phyloP scores from a whole-genome alignment of 352 stramenopile species.

The Phytophthora pini region DNA sequence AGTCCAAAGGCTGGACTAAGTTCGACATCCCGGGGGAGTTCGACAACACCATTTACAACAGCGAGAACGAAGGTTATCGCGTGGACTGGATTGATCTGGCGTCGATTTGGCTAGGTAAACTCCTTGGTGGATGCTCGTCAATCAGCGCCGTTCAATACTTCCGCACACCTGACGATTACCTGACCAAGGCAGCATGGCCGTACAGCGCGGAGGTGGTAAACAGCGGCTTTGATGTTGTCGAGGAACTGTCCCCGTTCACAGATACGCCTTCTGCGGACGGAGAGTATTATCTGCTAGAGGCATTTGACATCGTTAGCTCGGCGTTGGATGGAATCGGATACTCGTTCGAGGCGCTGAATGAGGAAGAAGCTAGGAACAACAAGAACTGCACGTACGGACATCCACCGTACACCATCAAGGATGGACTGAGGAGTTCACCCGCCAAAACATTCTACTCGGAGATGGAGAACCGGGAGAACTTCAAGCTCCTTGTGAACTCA shows the following conservation, averaged over 20 bases:
- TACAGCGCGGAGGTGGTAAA: constrained; percentile 63
- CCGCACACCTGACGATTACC: constrained; percentile 59
- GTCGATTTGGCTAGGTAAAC: constrained; percentile 69
- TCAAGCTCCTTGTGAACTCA: constrained; percentile 52
- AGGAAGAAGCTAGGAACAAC: constrained; percentile 46
- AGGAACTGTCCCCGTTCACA: constrained; percentile 49
- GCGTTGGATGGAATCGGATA: constrained; percentile 43
- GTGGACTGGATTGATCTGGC: constrained; percentile 49
- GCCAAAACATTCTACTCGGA: constrained; percentile 62
- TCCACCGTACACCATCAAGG: constrained; percentile 59
- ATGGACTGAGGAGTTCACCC: constrained; percentile 52
- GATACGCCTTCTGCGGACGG: constrained; percentile 55
- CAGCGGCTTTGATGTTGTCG: constrained; percentile 55
- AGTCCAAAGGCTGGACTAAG: constrained; percentile 33
- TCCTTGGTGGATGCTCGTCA: constrained; percentile 79
- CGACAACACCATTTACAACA: constrained; percentile 55
- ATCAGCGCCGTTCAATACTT: constrained; percentile 87
- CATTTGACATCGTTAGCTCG: constrained; percentile 50
- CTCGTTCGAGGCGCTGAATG: constrained; percentile 47
- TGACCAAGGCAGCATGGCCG: constrained; percentile 47
- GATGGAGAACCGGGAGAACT: constrained; percentile 52
- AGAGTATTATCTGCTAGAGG: constrained; percentile 55
- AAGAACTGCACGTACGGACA: constrained; percentile 60
- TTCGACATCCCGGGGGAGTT: constrained; percentile 64
- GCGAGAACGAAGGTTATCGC: constrained; percentile 50